Conservation (phyloP, 257 asterid species). For the Paraleonurus japonicus region DNA sequence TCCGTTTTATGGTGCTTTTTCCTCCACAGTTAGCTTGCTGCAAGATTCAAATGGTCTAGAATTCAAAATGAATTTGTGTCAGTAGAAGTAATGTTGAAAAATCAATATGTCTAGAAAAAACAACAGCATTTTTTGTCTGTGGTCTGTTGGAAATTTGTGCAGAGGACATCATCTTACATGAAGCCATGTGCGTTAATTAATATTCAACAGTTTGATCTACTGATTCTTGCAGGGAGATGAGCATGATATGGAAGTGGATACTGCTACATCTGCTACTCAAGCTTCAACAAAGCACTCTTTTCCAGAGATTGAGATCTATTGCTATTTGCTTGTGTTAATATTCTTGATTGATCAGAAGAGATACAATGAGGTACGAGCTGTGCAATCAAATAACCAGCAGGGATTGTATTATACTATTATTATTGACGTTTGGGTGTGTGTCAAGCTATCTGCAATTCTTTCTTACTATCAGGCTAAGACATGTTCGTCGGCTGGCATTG, state of each 20-base stretch:
- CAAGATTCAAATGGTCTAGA: not conserved
- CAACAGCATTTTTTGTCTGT: not conserved
- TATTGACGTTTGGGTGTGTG: constrained; percentile 2
- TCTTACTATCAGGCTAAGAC: constrained; percentile 71
- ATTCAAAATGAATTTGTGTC: not conserved
- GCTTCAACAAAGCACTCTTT: constrained; percentile 54
- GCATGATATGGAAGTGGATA: constrained; percentile 83
- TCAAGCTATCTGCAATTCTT: constrained; percentile 20
- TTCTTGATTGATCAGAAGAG: constrained; percentile 77
- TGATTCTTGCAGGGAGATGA: constrained; percentile 55
- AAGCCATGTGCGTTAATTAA: not conserved
- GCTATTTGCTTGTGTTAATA: constrained; percentile 72
- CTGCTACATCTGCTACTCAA: constrained; percentile 58
- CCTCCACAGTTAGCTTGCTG: not conserved
- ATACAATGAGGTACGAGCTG: constrained; percentile 56
- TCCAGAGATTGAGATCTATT: constrained; percentile 83
- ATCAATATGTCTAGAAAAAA: constrained; percentile 4
- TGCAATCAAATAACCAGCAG: not conserved
- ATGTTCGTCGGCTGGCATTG: constrained; percentile 85
- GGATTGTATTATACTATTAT: constrained; percentile 3
- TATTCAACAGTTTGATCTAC: not conserved
- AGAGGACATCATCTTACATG: not conserved
- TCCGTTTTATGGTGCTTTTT: not conserved
- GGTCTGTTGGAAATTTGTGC: not conserved
- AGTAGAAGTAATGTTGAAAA: not conserved